Evolutionary conservation across 169 alveolate genomes (phyloP).

Genomic region (Plasmodium adleri): DNA sequence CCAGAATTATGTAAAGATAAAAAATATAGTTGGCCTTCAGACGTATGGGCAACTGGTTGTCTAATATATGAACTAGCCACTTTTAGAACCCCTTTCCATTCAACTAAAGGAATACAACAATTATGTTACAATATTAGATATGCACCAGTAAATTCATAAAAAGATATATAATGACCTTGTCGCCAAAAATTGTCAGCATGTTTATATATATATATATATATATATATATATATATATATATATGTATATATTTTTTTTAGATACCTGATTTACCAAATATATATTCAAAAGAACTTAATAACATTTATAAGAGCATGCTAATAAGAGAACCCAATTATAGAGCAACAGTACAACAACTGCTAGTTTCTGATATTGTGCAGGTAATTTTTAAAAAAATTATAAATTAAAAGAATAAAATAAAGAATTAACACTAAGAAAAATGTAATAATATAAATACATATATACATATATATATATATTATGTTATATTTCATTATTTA

Average conservation of each 20-base stretch:
- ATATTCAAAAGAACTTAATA: conserved; percentile 83
- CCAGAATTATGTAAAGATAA: conserved; percentile 98
- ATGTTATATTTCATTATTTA: not conserved
- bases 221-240: not conserved
- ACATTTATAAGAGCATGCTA: conserved; percentile 85
- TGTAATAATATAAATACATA: not conserved
- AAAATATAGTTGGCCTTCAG: conserved; percentile 98
- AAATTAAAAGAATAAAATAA: conserved; percentile 9
- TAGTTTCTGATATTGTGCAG: conserved; percentile 74
- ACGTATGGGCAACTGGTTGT: conserved; percentile 99
- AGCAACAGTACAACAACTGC: conserved; percentile 72
- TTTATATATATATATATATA: too few species aligned
- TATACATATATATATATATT: not conserved
- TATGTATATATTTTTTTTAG: conserved; percentile 32
- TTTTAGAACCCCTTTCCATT: conserved; percentile 89
- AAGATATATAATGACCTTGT: not conserved
- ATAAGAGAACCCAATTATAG: conserved; percentile 70
- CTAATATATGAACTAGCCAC: conserved; percentile 88
- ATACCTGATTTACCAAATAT: conserved; percentile 84
- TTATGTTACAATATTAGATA: conserved; percentile 85
- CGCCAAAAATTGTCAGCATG: not conserved
- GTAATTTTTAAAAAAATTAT: conserved; percentile 2
- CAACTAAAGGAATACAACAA: conserved; percentile 87
- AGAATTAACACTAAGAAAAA: not conserved
- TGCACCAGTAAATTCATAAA: conserved; percentile 78